Conservation (phyloP, 1,139 yeast species). For the Hanseniaspora gamundiae region DNA sequence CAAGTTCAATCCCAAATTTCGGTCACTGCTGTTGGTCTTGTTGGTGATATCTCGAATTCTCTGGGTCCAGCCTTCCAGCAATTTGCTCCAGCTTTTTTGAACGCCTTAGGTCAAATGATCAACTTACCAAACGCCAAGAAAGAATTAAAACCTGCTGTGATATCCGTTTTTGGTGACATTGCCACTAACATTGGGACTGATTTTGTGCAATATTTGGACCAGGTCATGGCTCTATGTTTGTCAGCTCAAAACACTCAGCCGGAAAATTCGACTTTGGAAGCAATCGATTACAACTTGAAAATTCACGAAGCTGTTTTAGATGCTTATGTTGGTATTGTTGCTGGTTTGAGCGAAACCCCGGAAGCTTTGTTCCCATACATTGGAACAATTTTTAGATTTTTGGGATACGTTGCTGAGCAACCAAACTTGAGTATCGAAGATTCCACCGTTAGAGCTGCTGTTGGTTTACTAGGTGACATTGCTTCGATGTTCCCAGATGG, state of each 20-base stretch:
- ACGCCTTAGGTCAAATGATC: conserved; percentile 60
- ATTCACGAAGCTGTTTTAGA: conserved; percentile 83
- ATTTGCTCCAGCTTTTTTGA: conserved; percentile 74
- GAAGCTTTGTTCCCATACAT: conserved; percentile 52
- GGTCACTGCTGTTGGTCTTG: conserved; percentile 83
- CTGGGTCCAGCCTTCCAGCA: conserved; percentile 62
- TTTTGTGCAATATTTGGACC: conserved; percentile 64
- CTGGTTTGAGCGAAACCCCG: conserved; percentile 69
- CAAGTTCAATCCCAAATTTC: conserved; percentile 78
- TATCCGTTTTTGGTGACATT: conserved; percentile 94
- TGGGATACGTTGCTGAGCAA: conserved; percentile 49
- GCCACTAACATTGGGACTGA: conserved; percentile 76
- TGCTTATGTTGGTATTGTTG: conserved; percentile 89
- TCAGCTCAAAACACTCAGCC: conserved; percentile 34
- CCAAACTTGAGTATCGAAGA: conserved; percentile 48
- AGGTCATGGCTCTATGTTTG: conserved; percentile 53
- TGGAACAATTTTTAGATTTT: conserved; percentile 56
- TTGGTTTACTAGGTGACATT: conserved; percentile 85
- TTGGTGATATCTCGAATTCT: conserved; percentile 94
- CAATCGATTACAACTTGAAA: conserved; percentile 59
- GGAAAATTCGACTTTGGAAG: conserved; percentile 53
- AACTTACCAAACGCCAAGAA: conserved; percentile 55
- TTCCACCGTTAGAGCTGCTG: conserved; percentile 61
- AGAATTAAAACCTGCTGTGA: conserved; percentile 74
- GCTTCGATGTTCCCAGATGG: conserved; percentile 79